phyloP scores from a whole-genome alignment of 192 early-diverging fungal genomes.

The Oehlia diaphana region DNA sequence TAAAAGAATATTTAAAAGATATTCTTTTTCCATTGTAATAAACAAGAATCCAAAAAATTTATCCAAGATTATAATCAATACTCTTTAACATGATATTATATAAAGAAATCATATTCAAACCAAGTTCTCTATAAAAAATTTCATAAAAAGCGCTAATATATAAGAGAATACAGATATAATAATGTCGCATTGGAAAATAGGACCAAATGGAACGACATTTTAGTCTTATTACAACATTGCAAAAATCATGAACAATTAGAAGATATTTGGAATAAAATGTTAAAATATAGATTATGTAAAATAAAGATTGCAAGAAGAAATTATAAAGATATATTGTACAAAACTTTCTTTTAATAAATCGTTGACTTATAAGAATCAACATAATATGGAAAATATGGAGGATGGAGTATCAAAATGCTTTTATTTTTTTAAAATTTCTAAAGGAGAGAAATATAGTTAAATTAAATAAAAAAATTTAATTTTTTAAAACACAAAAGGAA shows the following conservation, averaged over 20 bases:
- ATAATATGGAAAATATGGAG: neutral
- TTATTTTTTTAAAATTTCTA: constrained; percentile 4
- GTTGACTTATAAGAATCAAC: neutral
- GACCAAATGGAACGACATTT: constrained; percentile 15
- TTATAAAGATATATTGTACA: constrained; percentile 10
- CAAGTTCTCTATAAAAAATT: neutral
- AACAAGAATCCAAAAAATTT: neutral
- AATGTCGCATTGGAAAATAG: constrained; percentile 2
- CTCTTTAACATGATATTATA: neutral
- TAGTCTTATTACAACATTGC: constrained; percentile 17
- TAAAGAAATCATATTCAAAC: neutral
- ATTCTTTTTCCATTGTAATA: neutral
- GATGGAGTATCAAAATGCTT: constrained; percentile 19
- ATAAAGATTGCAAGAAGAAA: constrained; percentile 5
- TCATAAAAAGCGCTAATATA: neutral
- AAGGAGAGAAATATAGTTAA: neutral
- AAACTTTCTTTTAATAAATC: neutral
- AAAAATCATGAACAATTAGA: constrained; percentile 5
- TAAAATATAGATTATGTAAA: neutral
- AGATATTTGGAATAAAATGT: neutral
- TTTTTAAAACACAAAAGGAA: too few relatives aligned
- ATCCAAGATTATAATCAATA: neutral
- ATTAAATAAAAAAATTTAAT: too few relatives aligned
- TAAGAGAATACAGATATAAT: neutral
- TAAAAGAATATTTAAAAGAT: neutral